phyloP scores from a whole-genome alignment of 352 stramenopile genomes.

The Aphanomyces invadans region DNA sequence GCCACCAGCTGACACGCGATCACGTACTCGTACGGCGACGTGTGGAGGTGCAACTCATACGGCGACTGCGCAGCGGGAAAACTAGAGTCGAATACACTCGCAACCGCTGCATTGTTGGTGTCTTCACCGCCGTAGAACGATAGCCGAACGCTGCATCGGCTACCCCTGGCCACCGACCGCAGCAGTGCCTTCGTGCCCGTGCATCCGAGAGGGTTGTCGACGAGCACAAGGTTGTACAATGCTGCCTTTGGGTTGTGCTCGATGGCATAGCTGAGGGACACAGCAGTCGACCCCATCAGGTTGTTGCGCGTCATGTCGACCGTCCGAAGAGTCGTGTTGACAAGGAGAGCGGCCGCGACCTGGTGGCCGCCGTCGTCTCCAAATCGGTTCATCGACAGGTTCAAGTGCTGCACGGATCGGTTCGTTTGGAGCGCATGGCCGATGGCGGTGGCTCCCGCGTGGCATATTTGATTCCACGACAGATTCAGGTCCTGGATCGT shows the following conservation, averaged over 20 bases:
- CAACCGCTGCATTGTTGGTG: slow-evolving; percentile 26
- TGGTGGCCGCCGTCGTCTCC: slow-evolving; percentile 53
- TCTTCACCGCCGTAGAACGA: slow-evolving; percentile 44
- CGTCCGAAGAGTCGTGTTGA: slow-evolving; percentile 40
- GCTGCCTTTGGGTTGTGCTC: slow-evolving; percentile 32
- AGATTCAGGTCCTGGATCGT: slow-evolving; percentile 44
- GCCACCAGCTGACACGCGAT: slow-evolving; percentile 52
- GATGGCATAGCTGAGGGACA: slow-evolving; percentile 56
- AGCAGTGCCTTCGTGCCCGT: slow-evolving; percentile 49
- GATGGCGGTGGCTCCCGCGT: slow-evolving; percentile 40
- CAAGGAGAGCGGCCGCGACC: slow-evolving; percentile 40
- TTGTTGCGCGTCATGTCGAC: slow-evolving; percentile 59
- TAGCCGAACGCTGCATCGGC: slow-evolving; percentile 46
- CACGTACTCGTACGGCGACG: slow-evolving; percentile 54
- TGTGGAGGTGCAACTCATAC: slow-evolving; percentile 42
- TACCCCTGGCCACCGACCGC: slow-evolving; percentile 40
- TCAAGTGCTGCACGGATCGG: slow-evolving; percentile 34
- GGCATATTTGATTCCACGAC: slow-evolving; percentile 67
- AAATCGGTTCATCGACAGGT: slow-evolving; percentile 66
- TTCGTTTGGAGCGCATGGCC: slow-evolving; percentile 50
- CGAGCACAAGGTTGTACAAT: slow-evolving; percentile 36
- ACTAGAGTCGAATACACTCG: slow-evolving; percentile 44
- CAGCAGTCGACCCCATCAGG: slow-evolving; percentile 40
- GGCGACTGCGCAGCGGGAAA: slow-evolving; percentile 50
- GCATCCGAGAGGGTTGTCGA: slow-evolving; percentile 51